Base-by-base conservation (phyloP, 2,329 filamentous ascomycete species). In the Drechslerella coelobrocha region DNA sequence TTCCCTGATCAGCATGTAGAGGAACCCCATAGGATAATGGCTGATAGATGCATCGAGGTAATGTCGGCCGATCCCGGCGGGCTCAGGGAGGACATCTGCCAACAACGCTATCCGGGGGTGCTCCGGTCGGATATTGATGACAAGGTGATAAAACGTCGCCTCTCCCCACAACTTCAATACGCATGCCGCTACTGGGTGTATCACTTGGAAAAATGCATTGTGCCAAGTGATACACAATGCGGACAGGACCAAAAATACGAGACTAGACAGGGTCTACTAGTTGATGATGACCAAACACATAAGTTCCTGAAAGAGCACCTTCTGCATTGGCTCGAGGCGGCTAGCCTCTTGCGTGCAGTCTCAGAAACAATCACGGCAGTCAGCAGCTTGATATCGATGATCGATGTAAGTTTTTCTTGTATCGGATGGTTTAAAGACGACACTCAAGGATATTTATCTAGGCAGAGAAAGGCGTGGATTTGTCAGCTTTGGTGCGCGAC, bases 11-110 rank as follows among this genome's bases (percentile, higher is more conserved):
- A n/a, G n/a, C n/a, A n/a, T n/a, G n/a, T n/a, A n/a, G 73, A 65
- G 51, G 14, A 73, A 17, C 73, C 76, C 21, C 76, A 82, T 62
- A 23, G 74, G 26, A 71, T 56, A 1, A 61, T 81, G 0, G 78
- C 78, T 0, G 59, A 37, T 14, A 26, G 73, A n/a, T 82, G 80
- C 71, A 61, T 82, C 19, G 39, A 77, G 37, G 68, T 81, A 0
- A 77, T 81, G 75, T 78, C 76, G 48, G 52, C n/a, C n/a, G n/a
- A n/a, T n/a, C n/a, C n/a, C n/a, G n/a, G 34, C 21, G 72, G 37
- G 2, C 74, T 82, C 0, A 78, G 75, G 31, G 72, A 75, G 66
- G 74, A 82, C 57, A 79, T 82, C 1, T 81, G 79, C 68, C 61
- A 61, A 2, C 55, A 80, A 0, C 10, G 54, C n/a, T n/a, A 34